Base-by-base conservation (phyloP, 306 rosid species). In the Ziziphus jujuba region DNA sequence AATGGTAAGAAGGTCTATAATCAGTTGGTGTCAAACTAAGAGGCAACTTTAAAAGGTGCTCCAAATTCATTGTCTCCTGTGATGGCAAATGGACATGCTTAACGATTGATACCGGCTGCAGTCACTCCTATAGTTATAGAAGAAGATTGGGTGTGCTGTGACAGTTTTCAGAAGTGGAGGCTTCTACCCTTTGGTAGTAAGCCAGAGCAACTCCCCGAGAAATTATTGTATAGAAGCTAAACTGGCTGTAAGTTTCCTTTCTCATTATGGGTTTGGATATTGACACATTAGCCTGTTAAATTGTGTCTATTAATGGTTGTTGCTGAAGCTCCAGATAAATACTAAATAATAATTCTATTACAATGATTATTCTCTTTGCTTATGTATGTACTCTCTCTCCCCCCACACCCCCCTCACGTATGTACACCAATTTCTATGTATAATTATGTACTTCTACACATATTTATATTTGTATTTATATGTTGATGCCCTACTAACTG, bases 231-330 rank as follows among this genome's bases (percentile, higher is more conserved):
- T 76, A 76, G 89, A 77, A 89, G 96, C 91, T 80, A 53, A 43
- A 84, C 80, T 92, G 96, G 98, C 95, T 89, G 96, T 89, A 87
- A 92, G 98, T 86, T 83, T 66, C 78, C 63, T 76, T 33, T 28
- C 66, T 78, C 72, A 73, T 67, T 65, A 58, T 68, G 38, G 61
- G 70, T 50, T 43, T 75, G 35, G 70, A 45, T 49, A 61, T 14
- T 25, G 63, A 61, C 72, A 74, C 45, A 67, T 50, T 23, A 15
- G 3, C 65, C 5, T 70, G 53, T 77, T 50, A 47, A 33, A 40
- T 77, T 64, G 1, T 22, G 34, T 56, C 22, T 54, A 61, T 60
- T 76, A 48, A 61, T n/a, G 54, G 43, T 64, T 56, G 7, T 52
- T 36, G 36, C 45, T 58, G 60, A 61, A 44, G 45, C 17, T 68